phyloP scores from a whole-genome alignment of 306 rosid species.

The Vicia villosa region DNA sequence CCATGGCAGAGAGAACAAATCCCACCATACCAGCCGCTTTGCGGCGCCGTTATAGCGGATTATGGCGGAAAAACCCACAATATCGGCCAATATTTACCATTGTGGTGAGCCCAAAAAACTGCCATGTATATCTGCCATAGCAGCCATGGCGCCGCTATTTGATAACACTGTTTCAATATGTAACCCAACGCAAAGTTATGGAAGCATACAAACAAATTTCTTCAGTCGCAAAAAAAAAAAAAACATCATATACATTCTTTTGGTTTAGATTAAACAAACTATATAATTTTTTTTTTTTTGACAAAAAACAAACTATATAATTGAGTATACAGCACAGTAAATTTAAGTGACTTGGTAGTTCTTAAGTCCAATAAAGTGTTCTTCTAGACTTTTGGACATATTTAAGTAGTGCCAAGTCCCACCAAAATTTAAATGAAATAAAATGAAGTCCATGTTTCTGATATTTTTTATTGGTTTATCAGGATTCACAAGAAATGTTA shows the following conservation, averaged over 20 bases:
- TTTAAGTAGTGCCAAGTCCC: not conserved
- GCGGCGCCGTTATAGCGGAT: too few relatives aligned
- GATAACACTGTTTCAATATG: too few relatives aligned
- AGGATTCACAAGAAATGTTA: conserved; percentile 3
- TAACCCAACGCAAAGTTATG: conserved; percentile 13
- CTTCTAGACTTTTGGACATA: conserved; percentile 6
- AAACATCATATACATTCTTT: not conserved
- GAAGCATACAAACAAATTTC: conserved; percentile 12
- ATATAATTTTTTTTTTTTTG: not conserved
- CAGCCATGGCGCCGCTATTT: too few relatives aligned
- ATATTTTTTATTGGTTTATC: conserved; percentile 12
- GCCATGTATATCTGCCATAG: too few relatives aligned
- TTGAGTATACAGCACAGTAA: conserved; percentile 1
- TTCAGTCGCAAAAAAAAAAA: conserved; percentile 5
- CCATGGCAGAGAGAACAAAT: too few relatives aligned
- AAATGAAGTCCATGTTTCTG: not conserved
- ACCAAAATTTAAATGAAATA: not conserved
- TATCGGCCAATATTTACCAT: too few relatives aligned
- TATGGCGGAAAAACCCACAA: too few relatives aligned
- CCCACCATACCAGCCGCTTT: too few relatives aligned
- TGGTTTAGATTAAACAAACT: conserved; percentile 13
- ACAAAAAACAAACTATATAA: too few relatives aligned
- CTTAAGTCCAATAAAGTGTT: not conserved
- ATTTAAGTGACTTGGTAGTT: conserved; percentile 14
- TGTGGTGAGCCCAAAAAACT: too few relatives aligned